phyloP scores from a whole-genome alignment of 306 rosid genomes.

The Gleditsia sinensis region DNA sequence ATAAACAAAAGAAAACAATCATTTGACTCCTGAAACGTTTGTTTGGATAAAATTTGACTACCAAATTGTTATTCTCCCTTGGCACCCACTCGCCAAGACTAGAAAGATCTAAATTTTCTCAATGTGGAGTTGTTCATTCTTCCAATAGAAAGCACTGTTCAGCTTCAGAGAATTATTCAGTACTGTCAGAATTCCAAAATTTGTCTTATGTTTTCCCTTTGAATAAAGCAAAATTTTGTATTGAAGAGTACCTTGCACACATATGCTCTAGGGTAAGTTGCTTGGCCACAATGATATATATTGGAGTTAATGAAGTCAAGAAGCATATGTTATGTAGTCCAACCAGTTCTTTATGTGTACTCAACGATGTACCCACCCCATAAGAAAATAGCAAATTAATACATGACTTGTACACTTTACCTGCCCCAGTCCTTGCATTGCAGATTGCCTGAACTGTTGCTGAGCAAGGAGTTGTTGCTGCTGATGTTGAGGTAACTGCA shows the following conservation, averaged over 20 bases:
- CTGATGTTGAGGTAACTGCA: constrained; percentile 85
- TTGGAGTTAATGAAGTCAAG: constrained; percentile 12
- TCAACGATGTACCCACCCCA: background rate
- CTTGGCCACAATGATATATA: background rate
- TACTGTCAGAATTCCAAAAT: background rate
- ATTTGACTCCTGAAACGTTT: background rate
- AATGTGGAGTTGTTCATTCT: background rate
- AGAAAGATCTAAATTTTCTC: background rate
- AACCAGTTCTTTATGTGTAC: constrained; percentile 19
- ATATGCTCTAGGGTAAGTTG: background rate
- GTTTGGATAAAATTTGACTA: background rate
- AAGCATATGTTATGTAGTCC: constrained; percentile 15
- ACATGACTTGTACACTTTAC: constrained; percentile 42
- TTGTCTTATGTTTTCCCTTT: background rate
- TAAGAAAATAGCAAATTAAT: constrained; percentile 8
- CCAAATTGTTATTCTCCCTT: background rate
- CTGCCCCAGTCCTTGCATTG: constrained; percentile 91
- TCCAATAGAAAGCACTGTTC: background rate
- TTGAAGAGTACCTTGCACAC: background rate
- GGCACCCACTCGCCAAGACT: background rate
- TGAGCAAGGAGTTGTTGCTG: constrained; percentile 83
- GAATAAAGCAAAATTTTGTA: constrained; percentile 9
- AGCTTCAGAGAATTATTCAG: background rate
- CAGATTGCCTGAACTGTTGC: constrained; percentile 79
- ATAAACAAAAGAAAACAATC: no score